These are phyloP conservation scores for Kalmanozyma brasiliensis DNA, from an alignment of 1,284 basidiomycete genomes.

Conservation along the genomic window DNA sequence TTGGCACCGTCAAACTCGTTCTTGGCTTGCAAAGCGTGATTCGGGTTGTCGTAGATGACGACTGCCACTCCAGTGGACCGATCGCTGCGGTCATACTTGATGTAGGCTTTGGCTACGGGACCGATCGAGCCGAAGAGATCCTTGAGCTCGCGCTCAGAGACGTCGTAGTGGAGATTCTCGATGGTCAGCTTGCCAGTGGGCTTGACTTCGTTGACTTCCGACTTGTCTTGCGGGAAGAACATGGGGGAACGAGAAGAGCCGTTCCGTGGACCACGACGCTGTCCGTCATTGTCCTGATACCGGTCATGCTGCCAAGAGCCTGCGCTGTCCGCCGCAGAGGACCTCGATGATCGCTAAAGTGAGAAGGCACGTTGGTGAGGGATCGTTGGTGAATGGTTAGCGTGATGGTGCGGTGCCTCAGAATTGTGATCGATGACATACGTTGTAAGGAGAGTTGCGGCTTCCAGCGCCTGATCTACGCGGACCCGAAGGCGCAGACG, in stretches of 20 bases:
- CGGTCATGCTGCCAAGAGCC: slow-evolving; percentile 46
- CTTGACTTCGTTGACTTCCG: slow-evolving; percentile 36
- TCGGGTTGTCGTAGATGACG: slow-evolving; percentile 81
- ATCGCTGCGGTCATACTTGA: slow-evolving; percentile 96
- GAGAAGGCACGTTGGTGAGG: neutral
- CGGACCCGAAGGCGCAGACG: slow-evolving; percentile 4
- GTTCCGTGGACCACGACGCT: slow-evolving; percentile 16
- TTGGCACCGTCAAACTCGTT: slow-evolving; percentile 87
- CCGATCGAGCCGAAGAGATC: slow-evolving; percentile 89
- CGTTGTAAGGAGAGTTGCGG: slow-evolving; percentile 41
- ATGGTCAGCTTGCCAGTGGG: slow-evolving; percentile 74
- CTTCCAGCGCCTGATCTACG: slow-evolving; percentile 23
- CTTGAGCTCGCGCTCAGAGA: slow-evolving; percentile 79
- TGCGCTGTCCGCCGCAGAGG: slow-evolving; percentile 14
- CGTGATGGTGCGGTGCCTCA: neutral
- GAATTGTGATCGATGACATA: slow-evolving; percentile 7
- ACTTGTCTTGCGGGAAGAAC: slow-evolving; percentile 35
- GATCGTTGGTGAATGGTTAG: neutral
- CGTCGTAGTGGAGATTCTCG: slow-evolving; percentile 91
- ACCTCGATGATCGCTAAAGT: slow-evolving; percentile 18
- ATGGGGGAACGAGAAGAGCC: slow-evolving; percentile 21
- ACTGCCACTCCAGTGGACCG: slow-evolving; percentile 86
- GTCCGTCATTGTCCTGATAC: slow-evolving; percentile 6
- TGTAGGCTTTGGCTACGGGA: slow-evolving; percentile 86
- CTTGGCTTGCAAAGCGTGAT: slow-evolving; percentile 84